phyloP scores from a whole-genome alignment of 2,329 filamentous ascomycete genomes.

The Stemphylium beticola region DNA sequence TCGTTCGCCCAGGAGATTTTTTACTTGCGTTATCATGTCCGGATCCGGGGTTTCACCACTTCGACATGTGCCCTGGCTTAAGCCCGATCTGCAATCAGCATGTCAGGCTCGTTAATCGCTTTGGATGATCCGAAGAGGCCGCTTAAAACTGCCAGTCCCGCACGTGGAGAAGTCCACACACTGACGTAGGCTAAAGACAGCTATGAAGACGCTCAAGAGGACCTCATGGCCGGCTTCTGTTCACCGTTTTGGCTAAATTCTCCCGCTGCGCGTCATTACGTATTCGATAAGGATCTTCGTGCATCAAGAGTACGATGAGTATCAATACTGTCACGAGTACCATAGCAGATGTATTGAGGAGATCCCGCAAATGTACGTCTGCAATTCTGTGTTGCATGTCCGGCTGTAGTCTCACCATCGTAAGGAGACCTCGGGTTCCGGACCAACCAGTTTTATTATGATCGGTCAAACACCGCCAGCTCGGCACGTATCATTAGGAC shows the following conservation, averaged over 20 bases:
- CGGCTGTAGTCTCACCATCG: background rate
- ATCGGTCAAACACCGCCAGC: background rate
- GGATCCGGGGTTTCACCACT: background rate
- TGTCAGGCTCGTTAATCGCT: constrained; percentile 8
- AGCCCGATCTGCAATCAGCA: constrained; percentile 3
- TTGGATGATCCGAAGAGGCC: background rate
- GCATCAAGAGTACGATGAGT: background rate
- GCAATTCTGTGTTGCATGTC: background rate
- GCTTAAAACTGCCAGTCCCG: background rate
- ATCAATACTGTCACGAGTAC: too few relatives aligned
- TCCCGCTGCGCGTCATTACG: background rate
- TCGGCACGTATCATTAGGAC: background rate
- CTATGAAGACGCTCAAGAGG: background rate
- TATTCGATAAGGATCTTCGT: background rate
- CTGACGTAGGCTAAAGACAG: background rate
- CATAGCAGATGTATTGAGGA: background rate
- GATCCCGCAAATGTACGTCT: background rate
- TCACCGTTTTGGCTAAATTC: background rate
- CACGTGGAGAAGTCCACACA: background rate
- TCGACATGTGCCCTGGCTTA: background rate
- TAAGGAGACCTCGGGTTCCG: background rate
- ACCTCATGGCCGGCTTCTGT: background rate
- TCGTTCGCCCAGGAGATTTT: constrained; percentile 1
- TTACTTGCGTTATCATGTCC: constrained; percentile 9
- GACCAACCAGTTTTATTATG: background rate